Evolutionary conservation across 2,329 filamentous ascomycete species (phyloP), one percentile per base, ranked within the genome.

Genomic region (Hypoxylon rubiginosum): DNA sequence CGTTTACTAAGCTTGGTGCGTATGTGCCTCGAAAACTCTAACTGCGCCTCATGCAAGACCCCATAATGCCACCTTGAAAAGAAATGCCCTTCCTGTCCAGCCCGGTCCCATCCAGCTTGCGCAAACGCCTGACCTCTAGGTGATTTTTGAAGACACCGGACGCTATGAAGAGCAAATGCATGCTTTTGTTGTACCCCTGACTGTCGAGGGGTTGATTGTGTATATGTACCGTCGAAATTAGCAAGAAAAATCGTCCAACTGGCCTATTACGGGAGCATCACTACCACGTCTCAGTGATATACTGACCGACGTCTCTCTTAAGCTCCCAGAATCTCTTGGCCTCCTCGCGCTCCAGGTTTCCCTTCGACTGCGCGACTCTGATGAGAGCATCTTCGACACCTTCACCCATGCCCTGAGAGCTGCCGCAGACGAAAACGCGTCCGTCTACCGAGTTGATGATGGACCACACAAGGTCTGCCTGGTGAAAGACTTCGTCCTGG

Each of bases 381-480:
- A 97, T 84, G 13, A 99, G 84, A 0, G 95, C 92, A 50, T 90
- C 86, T 78, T 98, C 92, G 2, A 99, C 96, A 48, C 96, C 96
- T 79, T 98, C 96, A 64, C 96, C 96, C 96, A 99, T 99, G 61
- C 96, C 96, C 82, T 93, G 94, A 75, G 90, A 94, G 80, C 92
- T 97, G 53, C 96, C 96, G 78, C 96, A 99, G 63, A 99, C 96
- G 77, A 99, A 99, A 56, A 98, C 90, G 56, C 96, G 90, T 0
- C 96, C 96, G 75, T 99, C 96, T n/a, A 98, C 85, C 1, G 94
- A 90, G 78, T 98, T 98, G 84, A 97, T 92, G 69, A 98, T 94
- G 79, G 93, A 97, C 96, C 96, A 99, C 15, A 98, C 95, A n/a
- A 98, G 86, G 76, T 98, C 96, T 1, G 94, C 93, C 78, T 98